Percentiles rank a stretch among this genome's conserved stretches.
phyloP scores from a whole-genome alignment of 306 rosid genomes.

The Prosopis cineraria region DNA sequence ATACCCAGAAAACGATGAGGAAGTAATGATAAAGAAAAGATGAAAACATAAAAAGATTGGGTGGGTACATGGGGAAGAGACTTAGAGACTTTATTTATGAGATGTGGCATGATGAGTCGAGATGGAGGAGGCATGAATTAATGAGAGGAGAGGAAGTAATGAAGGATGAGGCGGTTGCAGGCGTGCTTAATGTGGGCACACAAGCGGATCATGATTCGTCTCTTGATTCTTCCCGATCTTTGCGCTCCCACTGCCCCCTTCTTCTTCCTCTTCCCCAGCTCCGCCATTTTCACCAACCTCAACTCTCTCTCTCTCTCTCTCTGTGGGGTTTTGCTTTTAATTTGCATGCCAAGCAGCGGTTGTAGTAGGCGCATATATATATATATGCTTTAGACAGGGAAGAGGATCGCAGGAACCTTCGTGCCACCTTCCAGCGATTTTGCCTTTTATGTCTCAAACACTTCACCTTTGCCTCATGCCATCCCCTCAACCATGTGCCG shows the following conservation, averaged over 20 bases:
- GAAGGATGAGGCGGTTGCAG: not conserved
- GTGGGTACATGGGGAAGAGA: too few relatives aligned
- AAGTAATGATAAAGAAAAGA: too few relatives aligned
- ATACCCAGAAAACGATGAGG: too few relatives aligned
- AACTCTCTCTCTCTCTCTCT: not conserved
- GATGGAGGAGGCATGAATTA: not conserved
- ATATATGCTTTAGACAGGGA: not conserved
- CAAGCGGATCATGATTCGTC: slow-evolving; percentile 27
- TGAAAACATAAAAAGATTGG: too few relatives aligned
- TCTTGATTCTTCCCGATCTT: slow-evolving; percentile 36
- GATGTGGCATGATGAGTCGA: too few relatives aligned
- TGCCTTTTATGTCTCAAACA: slow-evolving; percentile 14
- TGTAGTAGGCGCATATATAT: not conserved
- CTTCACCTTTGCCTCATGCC: not conserved
- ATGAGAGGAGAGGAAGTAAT: not conserved
- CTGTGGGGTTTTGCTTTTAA: not conserved
- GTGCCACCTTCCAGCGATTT: slow-evolving; percentile 22
- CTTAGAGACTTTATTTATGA: too few relatives aligned
- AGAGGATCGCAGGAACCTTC: slow-evolving; percentile 9
- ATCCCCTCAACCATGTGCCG: not conserved
- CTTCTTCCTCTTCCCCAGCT: not conserved
- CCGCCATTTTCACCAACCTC: not conserved
- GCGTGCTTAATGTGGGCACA: slow-evolving; percentile 14
- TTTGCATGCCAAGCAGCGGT: not conserved
- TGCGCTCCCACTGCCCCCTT: not conserved